Percentiles rank a stretch among this genome's conserved stretches.
phyloP scores from a whole-genome alignment of 2,329 filamentous ascomycete genomes.

The Talaromyces rugulosus region DNA sequence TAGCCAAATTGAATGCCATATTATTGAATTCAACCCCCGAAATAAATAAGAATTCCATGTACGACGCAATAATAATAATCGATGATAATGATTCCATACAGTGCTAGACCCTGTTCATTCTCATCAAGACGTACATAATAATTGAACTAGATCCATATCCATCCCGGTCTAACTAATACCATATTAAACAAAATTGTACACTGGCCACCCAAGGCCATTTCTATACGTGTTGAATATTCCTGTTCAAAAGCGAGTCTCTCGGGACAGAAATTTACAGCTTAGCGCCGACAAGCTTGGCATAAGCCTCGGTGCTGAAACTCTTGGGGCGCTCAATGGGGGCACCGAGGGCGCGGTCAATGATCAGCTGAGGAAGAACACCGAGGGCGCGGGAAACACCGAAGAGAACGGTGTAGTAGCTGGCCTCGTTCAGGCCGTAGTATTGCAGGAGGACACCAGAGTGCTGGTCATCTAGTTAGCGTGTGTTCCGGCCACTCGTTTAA shows the following conservation, averaged over 20 bases:
- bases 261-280: slow-evolving; percentile 65
- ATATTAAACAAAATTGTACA: slow-evolving; percentile 5
- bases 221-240: slow-evolving; percentile 9
- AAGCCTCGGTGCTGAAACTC: slow-evolving; percentile 97
- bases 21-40: background rate
- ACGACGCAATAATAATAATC: background rate
- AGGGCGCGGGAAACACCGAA: slow-evolving; percentile 98
- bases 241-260: background rate
- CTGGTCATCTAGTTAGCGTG: slow-evolving; percentile 24
- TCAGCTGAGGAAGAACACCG: slow-evolving; percentile 97
- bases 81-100: slow-evolving; percentile 23
- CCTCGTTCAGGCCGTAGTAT: slow-evolving; percentile 98
- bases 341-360: slow-evolving; percentile 97
- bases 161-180: slow-evolving; percentile 10
- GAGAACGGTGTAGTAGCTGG: slow-evolving; percentile 99
- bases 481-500: no score
- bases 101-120: slow-evolving; percentile 21
- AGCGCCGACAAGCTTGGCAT: slow-evolving; percentile 85
- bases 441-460: slow-evolving; percentile 99
- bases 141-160: slow-evolving; percentile 27
- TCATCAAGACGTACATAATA: slow-evolving; percentile 29
- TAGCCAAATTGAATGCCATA: no score
- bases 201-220: slow-evolving; percentile 14
- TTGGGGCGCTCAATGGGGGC: slow-evolving; percentile 98
- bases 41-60: background rate